These are phyloP conservation scores for Limonium bicolor DNA, from an alignment of 148 eudicot species.

Conservation along the genomic window DNA sequence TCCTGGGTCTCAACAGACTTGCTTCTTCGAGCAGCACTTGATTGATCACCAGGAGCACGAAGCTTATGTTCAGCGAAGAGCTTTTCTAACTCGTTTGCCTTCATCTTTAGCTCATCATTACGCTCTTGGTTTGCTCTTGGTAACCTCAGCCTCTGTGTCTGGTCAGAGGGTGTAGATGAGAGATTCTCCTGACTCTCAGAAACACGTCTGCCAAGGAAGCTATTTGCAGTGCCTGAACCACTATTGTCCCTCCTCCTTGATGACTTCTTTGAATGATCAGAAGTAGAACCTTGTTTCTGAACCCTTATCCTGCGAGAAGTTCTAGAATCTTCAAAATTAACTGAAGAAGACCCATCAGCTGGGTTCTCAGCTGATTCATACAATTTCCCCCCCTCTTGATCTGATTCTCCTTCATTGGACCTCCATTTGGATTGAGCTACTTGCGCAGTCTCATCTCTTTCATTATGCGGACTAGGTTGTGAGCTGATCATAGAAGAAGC, in stretches of 20 bases:
- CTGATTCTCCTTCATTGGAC: slow-evolving; percentile 20
- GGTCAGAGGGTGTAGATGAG: slow-evolving; percentile 33
- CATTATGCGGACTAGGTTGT: slow-evolving; percentile 13
- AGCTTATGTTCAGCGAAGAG: slow-evolving; percentile 90
- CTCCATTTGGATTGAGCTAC: slow-evolving; percentile 22
- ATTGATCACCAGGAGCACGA: slow-evolving; percentile 49
- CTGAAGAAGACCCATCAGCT: slow-evolving; percentile 15
- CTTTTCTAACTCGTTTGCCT: slow-evolving; percentile 93
- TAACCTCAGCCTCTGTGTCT: slow-evolving; percentile 47
- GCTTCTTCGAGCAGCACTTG: slow-evolving; percentile 40
- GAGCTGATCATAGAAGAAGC: slow-evolving; percentile 9
- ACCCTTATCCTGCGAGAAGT: slow-evolving; percentile 22
- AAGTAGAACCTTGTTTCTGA: slow-evolving; percentile 29
- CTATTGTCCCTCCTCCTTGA: slow-evolving; percentile 25
- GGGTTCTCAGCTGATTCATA: slow-evolving; percentile 22
- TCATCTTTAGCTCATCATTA: slow-evolving; percentile 72
- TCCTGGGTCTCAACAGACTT: slow-evolving; percentile 33
- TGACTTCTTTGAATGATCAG: slow-evolving; percentile 31
- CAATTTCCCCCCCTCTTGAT: slow-evolving; percentile 20
- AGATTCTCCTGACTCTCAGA: slow-evolving; percentile 16
- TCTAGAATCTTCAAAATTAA: slow-evolving; percentile 30
- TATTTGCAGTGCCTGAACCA: slow-evolving; percentile 8
- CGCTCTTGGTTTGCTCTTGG: slow-evolving; percentile 66
- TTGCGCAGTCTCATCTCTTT: slow-evolving; percentile 20
- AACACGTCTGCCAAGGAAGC: slow-evolving; percentile 17